phyloP scores from a whole-genome alignment of 148 eudicot species.

The Suaeda aralocaspica region DNA sequence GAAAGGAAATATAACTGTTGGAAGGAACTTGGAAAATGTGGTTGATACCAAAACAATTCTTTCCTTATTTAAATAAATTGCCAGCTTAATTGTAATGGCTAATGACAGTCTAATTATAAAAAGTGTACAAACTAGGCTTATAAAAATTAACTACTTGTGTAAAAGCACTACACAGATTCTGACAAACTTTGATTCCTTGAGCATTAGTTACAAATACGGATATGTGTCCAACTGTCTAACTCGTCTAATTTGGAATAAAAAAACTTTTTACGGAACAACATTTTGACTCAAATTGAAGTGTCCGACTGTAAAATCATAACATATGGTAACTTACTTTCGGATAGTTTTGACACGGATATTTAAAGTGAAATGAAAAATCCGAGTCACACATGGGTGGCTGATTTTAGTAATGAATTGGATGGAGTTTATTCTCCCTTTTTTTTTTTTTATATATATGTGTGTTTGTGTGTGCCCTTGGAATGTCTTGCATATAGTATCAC shows the following conservation, averaged over 20 bases:
- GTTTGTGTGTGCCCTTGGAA: not conserved
- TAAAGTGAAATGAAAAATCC: no score
- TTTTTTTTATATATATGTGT: not conserved
- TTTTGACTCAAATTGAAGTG: no score
- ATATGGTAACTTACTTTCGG: no score
- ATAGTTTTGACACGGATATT: no score
- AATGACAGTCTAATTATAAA: slow-evolving; percentile 1
- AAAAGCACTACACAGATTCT: not conserved
- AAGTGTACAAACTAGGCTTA: not conserved
- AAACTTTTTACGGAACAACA: no score
- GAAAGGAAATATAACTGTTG: slow-evolving; percentile 8
- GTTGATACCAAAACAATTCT: not conserved
- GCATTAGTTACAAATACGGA: no score
- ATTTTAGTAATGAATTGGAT: no score
- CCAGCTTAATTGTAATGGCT: slow-evolving; percentile 13
- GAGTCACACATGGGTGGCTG: no score
- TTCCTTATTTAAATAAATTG: slow-evolving; percentile 2
- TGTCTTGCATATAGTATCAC: slow-evolving; percentile 4
- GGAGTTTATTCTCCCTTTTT: slow-evolving; percentile 1
- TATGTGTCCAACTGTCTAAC: no score
- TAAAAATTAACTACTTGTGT: not conserved
- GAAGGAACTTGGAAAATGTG: slow-evolving; percentile 15
- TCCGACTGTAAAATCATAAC: no score
- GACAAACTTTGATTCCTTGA: not conserved
- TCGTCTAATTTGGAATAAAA: no score